phyloP scores from a whole-genome alignment of 2,329 filamentous ascomycete species.

The Penicillium olsonii region DNA sequence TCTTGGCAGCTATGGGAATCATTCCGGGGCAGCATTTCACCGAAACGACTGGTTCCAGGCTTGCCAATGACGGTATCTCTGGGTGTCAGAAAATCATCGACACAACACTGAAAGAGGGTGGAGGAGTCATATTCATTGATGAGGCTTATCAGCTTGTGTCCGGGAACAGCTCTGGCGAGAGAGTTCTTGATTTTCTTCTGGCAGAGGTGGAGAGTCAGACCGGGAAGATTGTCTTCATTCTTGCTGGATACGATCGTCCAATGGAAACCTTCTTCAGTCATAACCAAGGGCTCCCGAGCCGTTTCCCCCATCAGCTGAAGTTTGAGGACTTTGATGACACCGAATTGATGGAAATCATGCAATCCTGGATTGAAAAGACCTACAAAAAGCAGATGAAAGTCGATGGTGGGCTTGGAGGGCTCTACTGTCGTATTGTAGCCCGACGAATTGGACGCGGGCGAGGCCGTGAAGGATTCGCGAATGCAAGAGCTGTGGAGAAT shows the following conservation, averaged over 20 bases:
- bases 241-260: slow-evolving; percentile 71
- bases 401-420: slow-evolving; percentile 59
- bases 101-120: slow-evolving; percentile 57
- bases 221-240: slow-evolving; percentile 69
- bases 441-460: slow-evolving; percentile 63
- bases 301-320: slow-evolving; percentile 65
- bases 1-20: slow-evolving; percentile 63
- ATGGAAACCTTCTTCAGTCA: slow-evolving; percentile 78
- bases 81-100: slow-evolving; percentile 61
- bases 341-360: slow-evolving; percentile 65
- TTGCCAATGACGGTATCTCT: slow-evolving; percentile 63
- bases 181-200: slow-evolving; percentile 70
- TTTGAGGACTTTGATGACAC: slow-evolving; percentile 70
- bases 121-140: slow-evolving; percentile 75
- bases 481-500: slow-evolving; percentile 71
- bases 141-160: slow-evolving; percentile 73
- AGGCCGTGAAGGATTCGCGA: slow-evolving; percentile 69
- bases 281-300: slow-evolving; percentile 69
- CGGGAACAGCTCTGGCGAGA: slow-evolving; percentile 57
- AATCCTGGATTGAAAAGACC: slow-evolving; percentile 54
- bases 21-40: slow-evolving; percentile 62
- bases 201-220: slow-evolving; percentile 71
- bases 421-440: slow-evolving; percentile 65
- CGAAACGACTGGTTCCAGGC: slow-evolving; percentile 67
- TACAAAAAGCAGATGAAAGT: slow-evolving; percentile 60